phyloP scores from a whole-genome alignment of 2,329 filamentous ascomycete genomes.

The Fusarium beomiforme region DNA sequence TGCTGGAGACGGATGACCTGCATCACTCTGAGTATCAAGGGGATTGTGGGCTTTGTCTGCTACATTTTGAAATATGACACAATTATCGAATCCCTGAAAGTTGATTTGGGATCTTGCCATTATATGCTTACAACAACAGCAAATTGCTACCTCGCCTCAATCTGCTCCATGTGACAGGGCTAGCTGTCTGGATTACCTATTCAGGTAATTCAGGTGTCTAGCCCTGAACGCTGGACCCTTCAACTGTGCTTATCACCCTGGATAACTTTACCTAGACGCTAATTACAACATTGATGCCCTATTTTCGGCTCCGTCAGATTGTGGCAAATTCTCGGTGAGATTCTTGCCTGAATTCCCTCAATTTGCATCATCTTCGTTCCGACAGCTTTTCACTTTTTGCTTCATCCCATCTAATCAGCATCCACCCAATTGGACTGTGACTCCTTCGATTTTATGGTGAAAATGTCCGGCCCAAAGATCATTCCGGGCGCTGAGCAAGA shows the following conservation, averaged over 20 bases:
- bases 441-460: fast-evolving
- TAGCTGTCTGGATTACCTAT: background rate
- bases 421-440: fast-evolving
- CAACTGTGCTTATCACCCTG: too few species aligned
- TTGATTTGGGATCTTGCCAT: background rate
- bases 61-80: background rate
- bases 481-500: background rate
- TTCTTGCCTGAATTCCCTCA: background rate
- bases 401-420: background rate
- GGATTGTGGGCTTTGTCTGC: background rate
- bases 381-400: fast-evolving
- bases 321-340: background rate
- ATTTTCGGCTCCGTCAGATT: too few species aligned
- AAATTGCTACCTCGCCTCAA: too few species aligned
- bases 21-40: background rate
- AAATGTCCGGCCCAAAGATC: background rate
- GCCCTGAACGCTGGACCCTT: background rate
- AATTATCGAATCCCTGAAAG: background rate
- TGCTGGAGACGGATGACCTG: background rate
- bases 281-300: background rate
- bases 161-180: background rate
- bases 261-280: background rate
- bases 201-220: background rate
- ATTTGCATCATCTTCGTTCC: fast-evolving
- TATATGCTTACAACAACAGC: background rate